These are phyloP conservation scores for Phytophthora sp. DNA, from an alignment of 352 stramenopile species.

Conservation along the genomic window DNA sequence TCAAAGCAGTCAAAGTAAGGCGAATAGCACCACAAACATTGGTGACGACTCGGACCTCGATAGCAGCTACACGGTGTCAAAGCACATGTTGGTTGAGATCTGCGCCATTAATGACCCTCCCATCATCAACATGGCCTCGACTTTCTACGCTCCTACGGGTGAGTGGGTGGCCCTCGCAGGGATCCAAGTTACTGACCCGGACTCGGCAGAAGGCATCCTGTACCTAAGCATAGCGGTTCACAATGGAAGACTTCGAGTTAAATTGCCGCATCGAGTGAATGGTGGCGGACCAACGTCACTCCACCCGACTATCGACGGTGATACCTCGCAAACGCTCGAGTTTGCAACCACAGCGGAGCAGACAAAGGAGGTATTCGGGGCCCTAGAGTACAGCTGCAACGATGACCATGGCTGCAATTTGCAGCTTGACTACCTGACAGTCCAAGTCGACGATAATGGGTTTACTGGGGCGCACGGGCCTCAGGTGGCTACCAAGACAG, in stretches of 20 bases:
- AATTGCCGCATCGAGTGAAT: not conserved
- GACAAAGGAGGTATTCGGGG: slow-evolving; percentile 30
- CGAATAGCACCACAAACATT: not conserved
- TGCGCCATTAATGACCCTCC: slow-evolving; percentile 53
- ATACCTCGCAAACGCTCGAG: slow-evolving; percentile 31
- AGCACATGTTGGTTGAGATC: slow-evolving; percentile 52
- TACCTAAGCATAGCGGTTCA: slow-evolving; percentile 51
- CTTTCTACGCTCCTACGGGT: slow-evolving; percentile 38
- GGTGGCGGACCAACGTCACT: slow-evolving; percentile 14
- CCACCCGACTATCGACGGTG: slow-evolving; percentile 7
- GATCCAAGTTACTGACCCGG: slow-evolving; percentile 48
- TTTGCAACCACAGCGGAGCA: slow-evolving; percentile 40
- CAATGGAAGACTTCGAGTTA: slow-evolving; percentile 43
- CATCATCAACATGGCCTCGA: slow-evolving; percentile 32
- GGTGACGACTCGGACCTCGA: slow-evolving; percentile 7
- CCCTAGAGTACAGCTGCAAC: slow-evolving; percentile 49
- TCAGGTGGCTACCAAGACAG: slow-evolving; percentile 32
- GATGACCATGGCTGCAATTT: slow-evolving; percentile 35
- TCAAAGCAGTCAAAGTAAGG: slow-evolving; percentile 13
- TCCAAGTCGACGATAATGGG: slow-evolving; percentile 68
- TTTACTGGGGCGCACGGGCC: slow-evolving; percentile 48
- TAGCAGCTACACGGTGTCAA: slow-evolving; percentile 38
- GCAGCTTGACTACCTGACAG: slow-evolving; percentile 41
- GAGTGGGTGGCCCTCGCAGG: slow-evolving; percentile 34
- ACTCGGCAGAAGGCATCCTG: slow-evolving; percentile 46